These are phyloP conservation scores for Pythium apleroticum DNA, from an alignment of 352 stramenopile genomes.

Conservation along the genomic window DNA sequence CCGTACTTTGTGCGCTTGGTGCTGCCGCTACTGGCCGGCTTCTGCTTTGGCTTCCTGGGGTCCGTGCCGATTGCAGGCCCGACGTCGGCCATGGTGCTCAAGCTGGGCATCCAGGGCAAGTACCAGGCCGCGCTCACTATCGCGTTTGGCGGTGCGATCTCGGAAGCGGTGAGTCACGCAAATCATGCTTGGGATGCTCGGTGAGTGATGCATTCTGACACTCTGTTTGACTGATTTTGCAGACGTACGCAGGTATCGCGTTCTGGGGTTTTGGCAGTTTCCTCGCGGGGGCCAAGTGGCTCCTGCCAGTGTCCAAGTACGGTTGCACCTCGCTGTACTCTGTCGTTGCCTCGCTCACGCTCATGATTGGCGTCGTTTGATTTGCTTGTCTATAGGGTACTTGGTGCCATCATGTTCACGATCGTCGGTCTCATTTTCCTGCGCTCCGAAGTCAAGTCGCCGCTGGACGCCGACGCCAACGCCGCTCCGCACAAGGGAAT, in stretches of 20 bases:
- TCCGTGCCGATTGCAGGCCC: slow-evolving; percentile 82
- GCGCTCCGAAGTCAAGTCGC: slow-evolving; percentile 76
- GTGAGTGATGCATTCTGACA: background rate
- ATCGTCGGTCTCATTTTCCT: slow-evolving; percentile 81
- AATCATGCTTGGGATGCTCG: too few species aligned
- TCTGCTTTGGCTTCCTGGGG: slow-evolving; percentile 84
- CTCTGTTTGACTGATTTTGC: background rate
- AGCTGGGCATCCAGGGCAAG: slow-evolving; percentile 86
- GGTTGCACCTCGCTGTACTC: too few species aligned
- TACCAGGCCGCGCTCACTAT: slow-evolving; percentile 80
- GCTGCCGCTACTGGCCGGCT: slow-evolving; percentile 73
- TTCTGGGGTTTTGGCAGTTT: slow-evolving; percentile 91
- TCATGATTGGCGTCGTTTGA: too few species aligned
- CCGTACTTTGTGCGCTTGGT: slow-evolving; percentile 62
- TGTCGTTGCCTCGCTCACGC: too few species aligned
- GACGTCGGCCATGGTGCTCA: slow-evolving; percentile 87
- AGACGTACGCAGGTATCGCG: slow-evolving; percentile 84
- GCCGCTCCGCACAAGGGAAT: slow-evolving; percentile 50
- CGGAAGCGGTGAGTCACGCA: slow-evolving; percentile 61
- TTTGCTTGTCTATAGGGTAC: slow-evolving; percentile 49
- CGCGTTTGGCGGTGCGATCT: slow-evolving; percentile 78
- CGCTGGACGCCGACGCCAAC: slow-evolving; percentile 59
- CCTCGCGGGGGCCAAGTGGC: slow-evolving; percentile 76
- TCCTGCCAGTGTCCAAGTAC: slow-evolving; percentile 86
- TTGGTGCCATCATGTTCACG: slow-evolving; percentile 86